Evolutionary conservation across 352 stramenopile species (phyloP), one percentile per base, ranked within the genome.

Genomic region (Globisporangium parvum): DNA sequence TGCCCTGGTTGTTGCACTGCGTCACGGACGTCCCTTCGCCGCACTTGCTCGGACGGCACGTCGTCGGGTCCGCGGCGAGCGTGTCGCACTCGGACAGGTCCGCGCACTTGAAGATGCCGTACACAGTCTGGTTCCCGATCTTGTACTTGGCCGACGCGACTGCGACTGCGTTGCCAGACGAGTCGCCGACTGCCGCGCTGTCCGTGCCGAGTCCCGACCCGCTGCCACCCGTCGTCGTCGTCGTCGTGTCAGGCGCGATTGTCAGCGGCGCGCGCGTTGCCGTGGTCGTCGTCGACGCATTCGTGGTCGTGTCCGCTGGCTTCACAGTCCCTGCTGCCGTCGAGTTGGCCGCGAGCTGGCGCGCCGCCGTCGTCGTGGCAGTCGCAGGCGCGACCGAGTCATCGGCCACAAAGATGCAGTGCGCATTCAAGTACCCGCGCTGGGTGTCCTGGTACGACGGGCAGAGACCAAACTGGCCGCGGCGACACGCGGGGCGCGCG

Each of bases 401-500:
- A 62, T 89, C 75, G 15, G 80, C 78, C 24, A 90, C 77, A 35
- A 94, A 89, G 3, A 94, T 69, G 51, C 84, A 94, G 54, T 94
- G 84, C 23, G 79, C 75, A 55, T 94, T 92, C n/a, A 94, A 50
- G 64, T 87, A 92, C 33, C 77, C 79, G 42, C 75, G 66, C 51
- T 87, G 71, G 17, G 73, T 62, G 45, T 69, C 79, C 56, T 94
- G 84, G 63, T 82, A 94, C n/a, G 83, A 91, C 50, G 84, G 84
- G 47, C 84, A 94, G 12, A 92, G 57, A 10, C 84, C 84, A 6
- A 79, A 77, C 52, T 83, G 70, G 3, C 70, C 75, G 14, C 70
- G 69, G 15, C 74, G 80, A 49, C 84, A 94, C 21, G 82, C 84
- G 0, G 81, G 81, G 4, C 80, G 80, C 62, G 73, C 70, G 35